These are phyloP conservation scores for Skeletonema grethae DNA, from an alignment of 108 stramenopile species.

Conservation along the genomic window DNA sequence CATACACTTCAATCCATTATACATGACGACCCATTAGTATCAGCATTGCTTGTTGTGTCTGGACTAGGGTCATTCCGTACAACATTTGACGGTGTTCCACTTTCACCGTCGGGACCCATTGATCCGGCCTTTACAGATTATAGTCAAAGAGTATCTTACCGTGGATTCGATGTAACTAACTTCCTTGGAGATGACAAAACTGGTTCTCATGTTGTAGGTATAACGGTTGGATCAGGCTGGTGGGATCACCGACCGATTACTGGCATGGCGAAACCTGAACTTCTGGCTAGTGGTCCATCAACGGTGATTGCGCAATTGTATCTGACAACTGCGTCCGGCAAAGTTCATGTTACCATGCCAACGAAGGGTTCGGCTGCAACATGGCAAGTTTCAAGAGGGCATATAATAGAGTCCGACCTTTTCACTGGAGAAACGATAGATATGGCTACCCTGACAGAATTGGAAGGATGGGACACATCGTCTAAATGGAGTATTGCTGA, in stretches of 20 bases:
- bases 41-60: slow-evolving; percentile 38
- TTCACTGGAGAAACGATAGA: slow-evolving; percentile 48
- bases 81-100: slow-evolving; percentile 42
- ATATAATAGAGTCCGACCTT: slow-evolving; percentile 39
- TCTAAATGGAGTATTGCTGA: slow-evolving; percentile 13
- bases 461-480: slow-evolving; percentile 44
- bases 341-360: slow-evolving; percentile 2
- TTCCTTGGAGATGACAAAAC: background rate
- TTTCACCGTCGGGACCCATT: slow-evolving; percentile 37
- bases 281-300: slow-evolving; percentile 22
- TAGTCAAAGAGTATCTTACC: slow-evolving; percentile 40
- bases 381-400: slow-evolving; percentile 38
- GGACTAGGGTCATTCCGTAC: slow-evolving; percentile 47
- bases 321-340: slow-evolving; percentile 12
- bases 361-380: background rate
- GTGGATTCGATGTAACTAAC: slow-evolving; percentile 49
- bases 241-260: slow-evolving; percentile 45
- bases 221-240: slow-evolving; percentile 47
- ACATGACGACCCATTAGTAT: slow-evolving; percentile 9
- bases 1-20: background rate
- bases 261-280: slow-evolving; percentile 29
- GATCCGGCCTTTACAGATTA: slow-evolving; percentile 53
- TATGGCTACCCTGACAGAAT: slow-evolving; percentile 3
- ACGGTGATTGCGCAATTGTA: slow-evolving; percentile 33
- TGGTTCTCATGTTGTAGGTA: slow-evolving; percentile 17